Base-by-base conservation (phyloP, 306 rosid species). In the Ochetophila trinervis region DNA sequence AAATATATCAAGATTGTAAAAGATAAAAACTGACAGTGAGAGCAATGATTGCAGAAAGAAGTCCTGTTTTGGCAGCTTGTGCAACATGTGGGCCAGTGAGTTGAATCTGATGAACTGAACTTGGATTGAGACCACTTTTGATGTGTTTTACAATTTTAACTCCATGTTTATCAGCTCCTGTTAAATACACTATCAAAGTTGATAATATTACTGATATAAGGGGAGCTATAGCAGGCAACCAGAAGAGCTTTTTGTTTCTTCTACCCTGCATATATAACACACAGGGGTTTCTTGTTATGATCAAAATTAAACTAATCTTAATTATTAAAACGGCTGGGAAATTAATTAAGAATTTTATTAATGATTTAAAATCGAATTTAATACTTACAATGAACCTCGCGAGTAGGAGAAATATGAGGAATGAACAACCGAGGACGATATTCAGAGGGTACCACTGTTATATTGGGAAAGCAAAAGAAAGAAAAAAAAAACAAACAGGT, bases 201-300 rank as follows among this genome's bases (percentile, higher is more conserved):
- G 98, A 85, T 60, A 92, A 66, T 34, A 89, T 37, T 55, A 92
- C 95, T 24, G 96, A 87, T 57, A 84, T 11, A 34, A 89, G 89
- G 20, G 98, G 98, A 70, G 91, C 85, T 64, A 84, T 76, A 8
- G 95, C 88, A 8, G 96, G 87, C 56, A 92, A 66, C 96, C 96
- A 92, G 76, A 87, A 92, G 18, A 87, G 82, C 63, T 86, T 92
- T 60, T 68, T 92, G 78, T 89, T 85, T 69, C 84, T 72, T 62
- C 86, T 87, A 0, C 98, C 96, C 98, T 92, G 89, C 55, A 73
- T 69, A 53, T 21, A 7, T 24, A 55, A 15, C 11, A 56, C n/a
- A 45, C 35, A 60, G 21, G 5, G 22, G 2, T 15, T 72, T 27
- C 40, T 65, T 24, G 66, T 74, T 66, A 60, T 50, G 17, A 70